Evolutionary conservation across 192 early-diverging fungal species (phyloP), one percentile per base, ranked within the genome.

Genomic region (Physocladia obscura): DNA sequence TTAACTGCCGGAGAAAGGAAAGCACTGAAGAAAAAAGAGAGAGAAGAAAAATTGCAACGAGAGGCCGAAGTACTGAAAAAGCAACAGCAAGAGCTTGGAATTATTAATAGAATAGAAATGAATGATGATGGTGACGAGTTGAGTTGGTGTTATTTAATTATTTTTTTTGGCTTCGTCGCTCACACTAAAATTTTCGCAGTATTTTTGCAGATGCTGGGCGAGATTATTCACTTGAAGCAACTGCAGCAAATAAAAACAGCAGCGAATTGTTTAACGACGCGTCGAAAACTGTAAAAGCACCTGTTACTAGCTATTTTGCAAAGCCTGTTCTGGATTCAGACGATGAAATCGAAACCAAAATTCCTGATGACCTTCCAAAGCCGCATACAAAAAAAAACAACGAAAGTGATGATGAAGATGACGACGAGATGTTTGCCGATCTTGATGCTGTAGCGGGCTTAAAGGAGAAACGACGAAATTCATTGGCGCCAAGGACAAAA

Each of bases 201-300:
- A 96, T 96, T 29, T 96, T 96, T 86, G 90, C 85, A 4, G 93
- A 92, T 58, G 93, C 79, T 4, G 94, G 93, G 1, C 69, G 85
- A 2, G 89, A 93, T 40, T 96, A 96, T 65, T 64, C 74, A 15
- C 72, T 93, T 1, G 82, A 89, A n/a, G 82, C 69, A n/a, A 54
- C n/a, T n/a, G n/a, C n/a, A n/a, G n/a, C 56, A 31, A 74, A 74
- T 15, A 71, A 65, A 35, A 32, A 32, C 2, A 59, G n/a, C 22
- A 24, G 39, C 27, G 59, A 38, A 62, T 55, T 24, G n/a, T 36
- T 52, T 52, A 63, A 65, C 32, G 27, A 47, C 30, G 34, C 55
- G 4, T 15, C 49, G 30, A 50, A 32, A 60, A 5, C 37, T 49
- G 34, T 55, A 4, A 13, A 8, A 19, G 19, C 8, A 44, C n/a